Evolutionary conservation across 768 basidiomycete species (phyloP), one percentile per base, ranked within the genome.

Genomic region (Mycena kentingensis): DNA sequence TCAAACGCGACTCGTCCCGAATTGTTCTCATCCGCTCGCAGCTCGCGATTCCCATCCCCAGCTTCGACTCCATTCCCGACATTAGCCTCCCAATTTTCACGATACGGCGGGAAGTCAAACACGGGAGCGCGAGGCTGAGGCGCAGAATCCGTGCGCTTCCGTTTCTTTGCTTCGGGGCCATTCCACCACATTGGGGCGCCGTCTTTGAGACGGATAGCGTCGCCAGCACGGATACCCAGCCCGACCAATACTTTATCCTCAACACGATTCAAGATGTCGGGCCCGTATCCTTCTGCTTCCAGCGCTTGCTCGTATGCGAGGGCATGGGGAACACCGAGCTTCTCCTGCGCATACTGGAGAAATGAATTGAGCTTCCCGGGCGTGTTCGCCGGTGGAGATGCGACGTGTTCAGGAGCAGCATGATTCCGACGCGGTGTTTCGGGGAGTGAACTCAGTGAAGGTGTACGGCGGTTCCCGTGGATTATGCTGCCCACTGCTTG

Each of bases 151-250:
- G 16, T 16, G 11, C 51, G 35, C 44, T 52, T 52, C 15, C 37
- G 21, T 26, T 37, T 48, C 52, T 46, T 58, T 5, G 53, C 57
- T 15, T 55, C 43, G 4, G 57, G 49, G 6, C 57, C 49, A 3
- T 43, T 51, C 57, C 53, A 59, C 53, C 53, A 55, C 12, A n/a
- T 19, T 22, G 22, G 24, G 19, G 52, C 34, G 4, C 52, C 57
- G 5, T 32, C 47, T 27, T 58, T 58, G 41, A 58, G 22, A 11
- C 57, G 32, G 5, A 58, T 54, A 11, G 21, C 43, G 21, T 56
- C 45, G 4, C 55, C 55, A 12, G 41, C 27, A 6, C 11, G 12
- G 18, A 54, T 32, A 13, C 52, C 47, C 5, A 54, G 25, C 24
- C 26, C 39, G 16, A 24, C 37, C 13, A 54, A 38, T 11, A 29